phyloP scores from a whole-genome alignment of 1,284 basidiomycete species.

The Fistulinella staudtii region DNA sequence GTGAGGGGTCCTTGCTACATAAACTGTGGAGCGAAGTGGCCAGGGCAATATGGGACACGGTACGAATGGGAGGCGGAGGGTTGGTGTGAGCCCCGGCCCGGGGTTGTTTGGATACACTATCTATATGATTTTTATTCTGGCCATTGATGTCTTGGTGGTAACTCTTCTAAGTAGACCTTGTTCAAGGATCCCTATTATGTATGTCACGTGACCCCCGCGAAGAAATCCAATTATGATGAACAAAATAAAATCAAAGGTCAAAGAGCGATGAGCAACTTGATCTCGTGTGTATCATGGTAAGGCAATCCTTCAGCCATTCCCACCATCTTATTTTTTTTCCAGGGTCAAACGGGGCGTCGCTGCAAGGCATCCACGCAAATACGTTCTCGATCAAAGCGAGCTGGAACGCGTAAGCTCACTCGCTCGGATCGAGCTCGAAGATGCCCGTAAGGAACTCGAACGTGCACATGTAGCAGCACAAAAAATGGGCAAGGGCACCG shows the following conservation, averaged over 20 bases:
- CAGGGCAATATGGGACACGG: conserved; percentile 58
- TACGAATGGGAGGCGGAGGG: conserved; percentile 73
- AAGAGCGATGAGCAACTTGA: conserved; percentile 61
- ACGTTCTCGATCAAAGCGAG: conserved; percentile 89
- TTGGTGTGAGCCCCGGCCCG: conserved; percentile 50
- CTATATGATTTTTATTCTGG: no score
- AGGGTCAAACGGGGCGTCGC: conserved; percentile 88
- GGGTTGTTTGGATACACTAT: neutral
- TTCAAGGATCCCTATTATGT: conserved; percentile 1
- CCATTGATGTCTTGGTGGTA: no score
- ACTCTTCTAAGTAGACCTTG: no score
- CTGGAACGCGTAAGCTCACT: conserved; percentile 87
- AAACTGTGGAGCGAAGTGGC: conserved; percentile 53
- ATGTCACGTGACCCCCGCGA: conserved; percentile 21
- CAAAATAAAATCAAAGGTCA: neutral
- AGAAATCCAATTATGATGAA: conserved; percentile 8
- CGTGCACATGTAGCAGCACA: conserved; percentile 75
- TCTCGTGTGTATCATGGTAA: conserved; percentile 55
- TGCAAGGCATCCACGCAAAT: conserved; percentile 77
- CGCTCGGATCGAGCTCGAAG: conserved; percentile 84
- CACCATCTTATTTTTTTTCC: conserved; percentile 6
- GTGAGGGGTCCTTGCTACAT: conserved; percentile 38
- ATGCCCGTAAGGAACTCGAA: conserved; percentile 83
- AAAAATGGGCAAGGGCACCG: conserved; percentile 60
- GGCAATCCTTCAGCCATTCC: conserved; percentile 1